phyloP scores from a whole-genome alignment of 2,329 filamentous ascomycete genomes.

The Hypoxylon sp. region DNA sequence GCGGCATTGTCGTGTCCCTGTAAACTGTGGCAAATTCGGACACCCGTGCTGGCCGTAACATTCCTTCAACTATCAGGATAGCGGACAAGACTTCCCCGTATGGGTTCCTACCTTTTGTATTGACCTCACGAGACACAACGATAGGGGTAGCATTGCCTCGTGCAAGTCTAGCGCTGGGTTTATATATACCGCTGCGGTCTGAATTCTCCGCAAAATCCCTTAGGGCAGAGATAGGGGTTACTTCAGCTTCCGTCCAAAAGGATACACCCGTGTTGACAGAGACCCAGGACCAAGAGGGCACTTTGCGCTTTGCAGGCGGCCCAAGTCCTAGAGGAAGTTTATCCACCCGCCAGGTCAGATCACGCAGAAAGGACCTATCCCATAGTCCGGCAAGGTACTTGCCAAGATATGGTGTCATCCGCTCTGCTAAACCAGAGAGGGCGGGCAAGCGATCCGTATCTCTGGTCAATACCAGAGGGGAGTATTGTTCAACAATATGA shows the following conservation, averaged over 20 bases:
- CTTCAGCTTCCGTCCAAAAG: not conserved
- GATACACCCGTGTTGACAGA: slow-evolving; percentile 1
- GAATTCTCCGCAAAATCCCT: not conserved
- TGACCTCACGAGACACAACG: not conserved
- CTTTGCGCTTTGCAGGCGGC: not conserved
- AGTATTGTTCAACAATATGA: not conserved
- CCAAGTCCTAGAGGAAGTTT: not conserved
- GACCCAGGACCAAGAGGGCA: not conserved
- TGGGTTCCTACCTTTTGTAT: not conserved
- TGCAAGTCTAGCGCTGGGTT: not conserved
- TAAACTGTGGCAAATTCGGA: not conserved
- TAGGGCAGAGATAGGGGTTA: not conserved
- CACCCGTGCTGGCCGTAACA: not conserved
- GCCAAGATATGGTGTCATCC: slow-evolving; percentile 1
- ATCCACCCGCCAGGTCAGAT: not conserved
- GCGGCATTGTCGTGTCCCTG: not conserved
- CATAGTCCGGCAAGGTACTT: not conserved
- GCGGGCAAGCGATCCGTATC: not conserved
- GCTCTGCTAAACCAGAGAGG: slow-evolving; percentile 1
- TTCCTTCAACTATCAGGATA: not conserved
- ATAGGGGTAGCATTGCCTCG: not conserved
- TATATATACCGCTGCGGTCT: not conserved
- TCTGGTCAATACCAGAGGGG: not conserved
- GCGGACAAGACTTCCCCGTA: not conserved
- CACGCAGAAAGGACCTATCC: not conserved